phyloP scores from a whole-genome alignment of 2,329 filamentous ascomycete genomes.

The Teratosphaeria nubilosa region DNA sequence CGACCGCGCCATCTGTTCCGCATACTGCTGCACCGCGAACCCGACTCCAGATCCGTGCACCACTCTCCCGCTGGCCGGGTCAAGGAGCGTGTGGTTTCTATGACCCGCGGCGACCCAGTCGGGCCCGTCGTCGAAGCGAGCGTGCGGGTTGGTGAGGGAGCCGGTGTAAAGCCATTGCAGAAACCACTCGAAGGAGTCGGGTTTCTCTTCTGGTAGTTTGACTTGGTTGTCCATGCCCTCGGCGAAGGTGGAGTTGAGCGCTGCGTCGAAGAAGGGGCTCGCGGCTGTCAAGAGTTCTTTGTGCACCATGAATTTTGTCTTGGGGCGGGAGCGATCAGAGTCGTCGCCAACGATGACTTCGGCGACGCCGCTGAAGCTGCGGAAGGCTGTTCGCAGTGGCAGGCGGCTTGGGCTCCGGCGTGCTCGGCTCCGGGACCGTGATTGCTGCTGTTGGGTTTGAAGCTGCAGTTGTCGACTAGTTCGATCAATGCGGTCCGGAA shows the following conservation, averaged over 20 bases:
- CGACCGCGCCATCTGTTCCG: slow-evolving; percentile 6
- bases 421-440: background rate
- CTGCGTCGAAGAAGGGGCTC: slow-evolving; percentile 43
- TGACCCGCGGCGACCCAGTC: background rate
- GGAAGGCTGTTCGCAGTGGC: slow-evolving; percentile 27
- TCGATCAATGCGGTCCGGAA: background rate
- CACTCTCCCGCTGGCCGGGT: background rate
- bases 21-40: slow-evolving; percentile 2
- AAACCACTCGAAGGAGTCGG: slow-evolving; percentile 40
- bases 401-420: slow-evolving; percentile 19
- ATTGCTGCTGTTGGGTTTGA: slow-evolving; percentile 2
- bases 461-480: background rate
- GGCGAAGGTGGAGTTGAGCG: slow-evolving; percentile 37
- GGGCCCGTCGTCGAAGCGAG: background rate
- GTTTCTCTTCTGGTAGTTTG: slow-evolving; percentile 34
- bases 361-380: slow-evolving; percentile 32
- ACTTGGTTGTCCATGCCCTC: slow-evolving; percentile 35
- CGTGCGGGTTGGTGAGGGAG: slow-evolving; percentile 20
- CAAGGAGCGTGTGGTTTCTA: background rate
- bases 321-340: slow-evolving; percentile 14
- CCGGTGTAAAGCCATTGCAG: slow-evolving; percentile 43
- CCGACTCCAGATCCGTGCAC: background rate
- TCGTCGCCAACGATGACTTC: slow-evolving; percentile 30
- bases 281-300: slow-evolving; percentile 37
- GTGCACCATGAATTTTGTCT: slow-evolving; percentile 36